These are phyloP conservation scores for Irpex lacteus DNA, from an alignment of 1,284 basidiomycete genomes.

Conservation along the genomic window DNA sequence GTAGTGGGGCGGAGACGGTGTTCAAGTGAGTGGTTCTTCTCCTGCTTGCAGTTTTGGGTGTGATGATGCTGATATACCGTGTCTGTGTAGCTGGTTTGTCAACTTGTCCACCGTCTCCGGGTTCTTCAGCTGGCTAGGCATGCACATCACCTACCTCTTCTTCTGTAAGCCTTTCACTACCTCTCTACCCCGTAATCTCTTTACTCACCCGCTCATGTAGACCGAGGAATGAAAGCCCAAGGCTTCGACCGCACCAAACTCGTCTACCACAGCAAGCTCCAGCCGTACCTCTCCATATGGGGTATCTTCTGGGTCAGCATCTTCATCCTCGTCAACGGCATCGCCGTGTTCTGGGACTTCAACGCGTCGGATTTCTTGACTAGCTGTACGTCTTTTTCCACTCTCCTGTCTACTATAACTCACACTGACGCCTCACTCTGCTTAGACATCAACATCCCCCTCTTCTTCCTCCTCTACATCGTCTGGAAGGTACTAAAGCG, in stretches of 20 bases:
- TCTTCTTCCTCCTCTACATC: slow-evolving; percentile 46
- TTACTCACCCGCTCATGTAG: slow-evolving; percentile 16
- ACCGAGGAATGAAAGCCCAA: slow-evolving; percentile 57
- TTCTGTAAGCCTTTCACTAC: slow-evolving; percentile 47
- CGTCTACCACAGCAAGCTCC: slow-evolving; percentile 50
- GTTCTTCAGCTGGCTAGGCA: slow-evolving; percentile 67
- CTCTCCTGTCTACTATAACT: background rate
- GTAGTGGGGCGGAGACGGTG: slow-evolving; percentile 27
- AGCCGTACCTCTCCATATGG: slow-evolving; percentile 38
- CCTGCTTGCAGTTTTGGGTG: background rate
- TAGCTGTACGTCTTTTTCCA: slow-evolving; percentile 40
- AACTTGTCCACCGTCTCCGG: slow-evolving; percentile 58
- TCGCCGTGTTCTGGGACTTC: slow-evolving; percentile 42
- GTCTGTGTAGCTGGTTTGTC: slow-evolving; percentile 44
- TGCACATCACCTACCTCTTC: slow-evolving; percentile 71
- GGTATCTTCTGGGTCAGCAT: slow-evolving; percentile 37
- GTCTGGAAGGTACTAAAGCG: slow-evolving; percentile 55
- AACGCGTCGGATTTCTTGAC: slow-evolving; percentile 59
- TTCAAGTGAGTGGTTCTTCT: slow-evolving; percentile 30
- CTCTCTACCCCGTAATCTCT: background rate
- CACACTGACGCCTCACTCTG: no score
- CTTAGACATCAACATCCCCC: slow-evolving; percentile 48
- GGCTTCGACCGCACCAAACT: slow-evolving; percentile 53
- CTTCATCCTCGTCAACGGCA: slow-evolving; percentile 41
- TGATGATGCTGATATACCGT: background rate